A percentile compares a stretch with the other conserved stretches of the same genome.
These are phyloP conservation scores for Spathaspora girioi DNA, from an alignment of 805 yeast species.

Conservation along the genomic window DNA sequence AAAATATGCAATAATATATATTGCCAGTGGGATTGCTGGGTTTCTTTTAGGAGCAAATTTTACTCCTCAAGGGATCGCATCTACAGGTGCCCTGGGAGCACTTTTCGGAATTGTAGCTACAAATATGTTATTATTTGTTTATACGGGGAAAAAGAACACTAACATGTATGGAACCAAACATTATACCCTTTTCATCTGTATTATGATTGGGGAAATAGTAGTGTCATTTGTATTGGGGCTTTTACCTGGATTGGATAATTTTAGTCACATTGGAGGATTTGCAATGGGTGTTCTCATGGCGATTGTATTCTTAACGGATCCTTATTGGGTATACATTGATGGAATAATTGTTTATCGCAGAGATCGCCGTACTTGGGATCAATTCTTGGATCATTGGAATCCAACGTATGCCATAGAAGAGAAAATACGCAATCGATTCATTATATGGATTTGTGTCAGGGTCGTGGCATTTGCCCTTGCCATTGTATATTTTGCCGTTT, in stretches of 20 bases:
- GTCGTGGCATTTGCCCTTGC: conserved; percentile 41
- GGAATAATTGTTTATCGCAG: conserved; percentile 36
- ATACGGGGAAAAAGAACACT: conserved; percentile 48
- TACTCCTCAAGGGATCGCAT: conserved; percentile 61
- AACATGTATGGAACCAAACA: conserved; percentile 42
- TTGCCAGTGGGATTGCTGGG: conserved; percentile 63
- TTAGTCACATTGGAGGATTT: conserved; percentile 74
- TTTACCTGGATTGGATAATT: conserved; percentile 72
- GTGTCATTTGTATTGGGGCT: conserved; percentile 61
- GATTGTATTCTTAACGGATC: conserved; percentile 51
- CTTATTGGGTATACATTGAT: conserved; percentile 42
- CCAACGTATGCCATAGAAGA: conserved; percentile 31
- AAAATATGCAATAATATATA: conserved; percentile 52
- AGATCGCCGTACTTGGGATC: conserved; percentile 25
- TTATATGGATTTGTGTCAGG: conserved; percentile 52
- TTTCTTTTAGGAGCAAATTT: conserved; percentile 67
- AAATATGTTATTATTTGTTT: conserved; percentile 52
- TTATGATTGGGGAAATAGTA: conserved; percentile 54
- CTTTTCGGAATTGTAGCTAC: conserved; percentile 66
- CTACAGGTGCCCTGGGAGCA: conserved; percentile 71
- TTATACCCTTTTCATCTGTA: conserved; percentile 43
- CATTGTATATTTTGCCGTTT: conserved; percentile 46
- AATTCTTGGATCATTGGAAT: conserved; percentile 36
- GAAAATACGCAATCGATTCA: conserved; percentile 37
- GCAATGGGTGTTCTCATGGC: conserved; percentile 55